Conservation (phyloP, 129 eudicot species). For the Centaurea solstitialis region DNA sequence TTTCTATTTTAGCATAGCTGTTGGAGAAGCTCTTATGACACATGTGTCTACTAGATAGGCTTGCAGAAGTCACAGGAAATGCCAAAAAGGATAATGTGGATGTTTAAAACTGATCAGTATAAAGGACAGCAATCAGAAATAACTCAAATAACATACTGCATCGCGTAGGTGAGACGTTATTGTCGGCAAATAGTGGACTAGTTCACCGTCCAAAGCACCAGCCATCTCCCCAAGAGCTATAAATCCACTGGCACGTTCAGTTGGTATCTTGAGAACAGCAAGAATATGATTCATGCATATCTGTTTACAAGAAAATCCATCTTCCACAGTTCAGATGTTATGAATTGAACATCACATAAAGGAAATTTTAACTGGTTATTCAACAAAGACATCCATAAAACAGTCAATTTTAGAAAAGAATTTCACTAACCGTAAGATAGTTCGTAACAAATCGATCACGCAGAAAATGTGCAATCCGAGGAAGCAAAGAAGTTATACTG, state of each 20-base stretch:
- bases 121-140: background rate
- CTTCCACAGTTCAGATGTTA: conserved; percentile 20
- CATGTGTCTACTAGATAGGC: background rate
- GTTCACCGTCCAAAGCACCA: conserved; percentile 99
- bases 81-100: conserved; percentile 14
- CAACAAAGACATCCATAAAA: conserved; percentile 2
- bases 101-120: background rate
- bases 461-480: conserved; percentile 95
- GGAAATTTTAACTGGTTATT: background rate
- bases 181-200: conserved; percentile 96
- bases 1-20: no score
- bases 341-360: conserved; percentile 2
- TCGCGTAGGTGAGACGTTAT: conserved; percentile 94
- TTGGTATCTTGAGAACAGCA: conserved; percentile 93
- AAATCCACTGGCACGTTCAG: conserved; percentile 98
- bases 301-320: conserved; percentile 45
- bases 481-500: conserved; percentile 95
- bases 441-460: conserved; percentile 99
- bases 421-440: conserved; percentile 68
- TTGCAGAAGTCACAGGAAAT: background rate
- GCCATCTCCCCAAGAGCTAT: conserved; percentile 99
- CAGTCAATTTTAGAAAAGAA: background rate
- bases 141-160: conserved; percentile 60
- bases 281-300: conserved; percentile 98
- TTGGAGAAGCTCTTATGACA: no score